Evolutionary conservation across 139 green algal species (phyloP).

Genomic region (Deuterostichococcus epilithicus): DNA sequence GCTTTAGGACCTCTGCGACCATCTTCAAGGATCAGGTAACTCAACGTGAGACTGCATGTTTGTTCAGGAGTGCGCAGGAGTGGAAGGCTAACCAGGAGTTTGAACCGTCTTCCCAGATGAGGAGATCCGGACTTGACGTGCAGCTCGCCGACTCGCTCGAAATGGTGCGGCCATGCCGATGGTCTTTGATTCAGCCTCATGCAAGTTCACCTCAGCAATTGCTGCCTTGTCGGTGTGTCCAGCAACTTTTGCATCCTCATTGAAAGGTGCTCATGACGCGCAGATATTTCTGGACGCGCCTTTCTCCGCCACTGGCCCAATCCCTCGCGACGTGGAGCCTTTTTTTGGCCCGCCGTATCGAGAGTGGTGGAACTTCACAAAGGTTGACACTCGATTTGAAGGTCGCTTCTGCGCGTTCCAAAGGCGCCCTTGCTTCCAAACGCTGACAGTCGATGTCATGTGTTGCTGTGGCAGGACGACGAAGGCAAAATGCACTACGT

Average conservation of each 20-base stretch:
- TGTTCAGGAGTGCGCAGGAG: not conserved
- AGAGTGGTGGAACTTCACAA: not conserved
- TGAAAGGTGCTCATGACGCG: not conserved
- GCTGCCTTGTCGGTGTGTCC: no score
- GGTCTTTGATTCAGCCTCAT: no score
- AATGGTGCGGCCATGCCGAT: not conserved
- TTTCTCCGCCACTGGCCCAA: not conserved
- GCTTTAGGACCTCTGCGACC: slow-evolving; percentile 39
- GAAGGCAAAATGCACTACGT: not conserved
- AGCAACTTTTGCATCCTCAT: no score
- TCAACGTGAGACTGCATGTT: not conserved
- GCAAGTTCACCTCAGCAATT: no score
- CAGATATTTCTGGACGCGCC: not conserved
- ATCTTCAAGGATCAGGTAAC: slow-evolving; percentile 54
- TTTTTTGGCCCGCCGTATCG: not conserved
- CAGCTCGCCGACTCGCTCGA: not conserved
- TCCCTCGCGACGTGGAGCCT: not conserved
- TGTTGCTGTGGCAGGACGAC: not conserved
- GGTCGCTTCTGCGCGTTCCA: no score
- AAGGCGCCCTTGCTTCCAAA: no score
- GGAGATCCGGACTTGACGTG: not conserved
- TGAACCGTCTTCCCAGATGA: not conserved
- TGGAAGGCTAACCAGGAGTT: not conserved
- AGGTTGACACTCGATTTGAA: no score
- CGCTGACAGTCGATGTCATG: no score